These are phyloP conservation scores for Barnettozyma sucrosica DNA, from an alignment of 805 yeast genomes.

Conservation along the genomic window DNA sequence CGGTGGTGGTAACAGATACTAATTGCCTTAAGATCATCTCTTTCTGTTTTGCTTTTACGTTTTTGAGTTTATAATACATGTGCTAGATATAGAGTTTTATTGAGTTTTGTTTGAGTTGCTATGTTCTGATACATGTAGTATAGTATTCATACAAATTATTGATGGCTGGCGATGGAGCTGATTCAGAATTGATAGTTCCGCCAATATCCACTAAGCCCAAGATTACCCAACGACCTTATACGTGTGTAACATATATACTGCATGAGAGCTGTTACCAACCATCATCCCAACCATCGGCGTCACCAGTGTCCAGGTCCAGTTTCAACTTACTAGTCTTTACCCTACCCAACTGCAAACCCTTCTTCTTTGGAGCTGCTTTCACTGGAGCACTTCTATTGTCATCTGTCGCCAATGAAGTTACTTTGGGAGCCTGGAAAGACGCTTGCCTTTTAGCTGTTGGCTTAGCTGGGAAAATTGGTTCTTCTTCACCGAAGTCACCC, in stretches of 20 bases:
- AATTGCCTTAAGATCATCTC: neutral
- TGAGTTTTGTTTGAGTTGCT: too few relatives aligned
- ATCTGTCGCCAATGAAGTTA: conserved; percentile 19
- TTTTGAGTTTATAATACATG: neutral
- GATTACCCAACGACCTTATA: too few relatives aligned
- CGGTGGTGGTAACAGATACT: conserved; percentile 18
- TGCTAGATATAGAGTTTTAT: neutral
- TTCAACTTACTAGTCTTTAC: conserved; percentile 28
- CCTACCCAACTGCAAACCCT: conserved; percentile 22
- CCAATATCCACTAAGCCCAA: too few relatives aligned
- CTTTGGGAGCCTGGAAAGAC: conserved; percentile 16
- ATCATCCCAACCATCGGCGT: conserved; percentile 41
- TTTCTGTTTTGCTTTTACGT: neutral
- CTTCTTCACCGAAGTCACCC: conserved; percentile 14
- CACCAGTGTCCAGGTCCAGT: conserved; percentile 28
- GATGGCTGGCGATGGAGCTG: too few relatives aligned
- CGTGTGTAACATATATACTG: too few relatives aligned
- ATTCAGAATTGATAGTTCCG: too few relatives aligned
- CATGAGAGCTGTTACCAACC: conserved; percentile 32
- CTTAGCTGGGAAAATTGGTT: neutral
- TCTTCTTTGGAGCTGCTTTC: conserved; percentile 10
- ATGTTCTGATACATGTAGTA: too few relatives aligned
- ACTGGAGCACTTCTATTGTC: neutral
- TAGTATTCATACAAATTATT: too few relatives aligned
- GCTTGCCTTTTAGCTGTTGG: neutral